These are phyloP conservation scores for Spizellomyces sp. DNA, from an alignment of 192 early-diverging fungal species.

Conservation along the genomic window DNA sequence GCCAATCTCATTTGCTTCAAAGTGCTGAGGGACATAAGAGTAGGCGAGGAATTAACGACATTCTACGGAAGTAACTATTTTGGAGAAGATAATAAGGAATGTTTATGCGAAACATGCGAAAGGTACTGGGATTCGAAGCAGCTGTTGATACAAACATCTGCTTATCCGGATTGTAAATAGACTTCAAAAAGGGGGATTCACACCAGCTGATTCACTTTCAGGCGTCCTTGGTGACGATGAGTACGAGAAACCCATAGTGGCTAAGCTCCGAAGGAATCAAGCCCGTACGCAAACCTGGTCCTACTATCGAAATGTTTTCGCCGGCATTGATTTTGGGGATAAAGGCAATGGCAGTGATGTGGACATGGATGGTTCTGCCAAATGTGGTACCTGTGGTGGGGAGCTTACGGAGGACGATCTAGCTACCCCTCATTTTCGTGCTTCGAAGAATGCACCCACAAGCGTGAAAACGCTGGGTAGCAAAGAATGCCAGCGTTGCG, in stretches of 20 bases:
- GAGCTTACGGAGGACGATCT: constrained; percentile 6
- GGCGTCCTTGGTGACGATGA: constrained; percentile 8
- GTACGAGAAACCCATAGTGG: constrained; percentile 1
- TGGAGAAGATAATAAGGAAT: constrained; percentile 66
- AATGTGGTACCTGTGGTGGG: constrained; percentile 16
- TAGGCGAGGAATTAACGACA: constrained; percentile 73
- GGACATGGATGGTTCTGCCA: not conserved
- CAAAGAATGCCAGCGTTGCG: constrained; percentile 43
- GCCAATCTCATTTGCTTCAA: constrained; percentile 64
- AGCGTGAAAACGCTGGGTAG: too few species aligned
- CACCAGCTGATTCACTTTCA: not conserved
- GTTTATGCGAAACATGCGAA: constrained; percentile 75
- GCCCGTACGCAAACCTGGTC: constrained; percentile 15
- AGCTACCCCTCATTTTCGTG: constrained; percentile 2
- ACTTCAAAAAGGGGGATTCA: constrained; percentile 16
- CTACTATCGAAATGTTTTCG: constrained; percentile 14
- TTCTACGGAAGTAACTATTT: constrained; percentile 72
- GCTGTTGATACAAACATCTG: not conserved
- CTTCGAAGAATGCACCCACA: not conserved
- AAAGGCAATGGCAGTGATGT: not conserved
- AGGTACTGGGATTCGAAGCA: constrained; percentile 35
- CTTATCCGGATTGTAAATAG: not conserved
- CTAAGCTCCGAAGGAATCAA: constrained; percentile 15
- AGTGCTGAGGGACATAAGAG: constrained; percentile 62
- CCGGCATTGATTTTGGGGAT: constrained; percentile 14